phyloP scores from a whole-genome alignment of 2,329 filamentous ascomycete genomes.

The Cordyceps sp. region DNA sequence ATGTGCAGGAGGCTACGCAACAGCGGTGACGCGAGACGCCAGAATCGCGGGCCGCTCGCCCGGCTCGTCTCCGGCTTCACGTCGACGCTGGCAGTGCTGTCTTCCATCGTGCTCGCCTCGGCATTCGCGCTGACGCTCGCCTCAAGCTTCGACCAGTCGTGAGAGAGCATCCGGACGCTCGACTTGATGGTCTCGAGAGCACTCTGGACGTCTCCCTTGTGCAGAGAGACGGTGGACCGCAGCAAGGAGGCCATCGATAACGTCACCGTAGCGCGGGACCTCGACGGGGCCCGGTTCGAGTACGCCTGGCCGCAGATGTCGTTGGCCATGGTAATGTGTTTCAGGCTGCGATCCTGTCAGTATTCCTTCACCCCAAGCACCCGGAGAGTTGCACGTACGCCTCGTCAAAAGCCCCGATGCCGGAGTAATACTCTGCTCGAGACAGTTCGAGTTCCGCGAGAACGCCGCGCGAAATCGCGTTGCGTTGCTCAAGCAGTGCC shows the following conservation, averaged over 20 bases:
- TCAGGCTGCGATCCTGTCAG: constrained; percentile 7
- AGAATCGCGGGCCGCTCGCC: constrained; percentile 46
- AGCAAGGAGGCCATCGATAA: constrained; percentile 27
- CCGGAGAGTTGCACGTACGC: too few species aligned
- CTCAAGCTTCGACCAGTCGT: constrained; percentile 38
- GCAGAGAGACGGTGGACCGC: constrained; percentile 48
- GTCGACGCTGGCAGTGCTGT: constrained; percentile 12
- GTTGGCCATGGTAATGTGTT: constrained; percentile 21
- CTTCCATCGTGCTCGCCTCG: constrained; percentile 12
- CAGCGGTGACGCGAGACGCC: constrained; percentile 60
- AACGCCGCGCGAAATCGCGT: constrained; percentile 20
- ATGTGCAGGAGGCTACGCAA: constrained; percentile 57
- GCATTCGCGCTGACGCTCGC: constrained; percentile 6
- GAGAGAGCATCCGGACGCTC: constrained; percentile 36
- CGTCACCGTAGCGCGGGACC: constrained; percentile 14
- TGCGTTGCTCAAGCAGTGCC: constrained; percentile 21
- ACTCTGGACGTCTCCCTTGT: constrained; percentile 39
- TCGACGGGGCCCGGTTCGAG: constrained; percentile 17
- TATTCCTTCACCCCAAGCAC: neutral
- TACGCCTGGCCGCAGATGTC: constrained; percentile 13
- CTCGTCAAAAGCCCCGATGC: constrained; percentile 47
- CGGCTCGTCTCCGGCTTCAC: constrained; percentile 6
- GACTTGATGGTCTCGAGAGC: constrained; percentile 41
- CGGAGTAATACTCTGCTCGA: constrained; percentile 58
- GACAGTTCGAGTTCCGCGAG: constrained; percentile 46